These are phyloP conservation scores for Colletotrichum aenigma DNA, from an alignment of 2,329 filamentous ascomycete species.

Conservation along the genomic window DNA sequence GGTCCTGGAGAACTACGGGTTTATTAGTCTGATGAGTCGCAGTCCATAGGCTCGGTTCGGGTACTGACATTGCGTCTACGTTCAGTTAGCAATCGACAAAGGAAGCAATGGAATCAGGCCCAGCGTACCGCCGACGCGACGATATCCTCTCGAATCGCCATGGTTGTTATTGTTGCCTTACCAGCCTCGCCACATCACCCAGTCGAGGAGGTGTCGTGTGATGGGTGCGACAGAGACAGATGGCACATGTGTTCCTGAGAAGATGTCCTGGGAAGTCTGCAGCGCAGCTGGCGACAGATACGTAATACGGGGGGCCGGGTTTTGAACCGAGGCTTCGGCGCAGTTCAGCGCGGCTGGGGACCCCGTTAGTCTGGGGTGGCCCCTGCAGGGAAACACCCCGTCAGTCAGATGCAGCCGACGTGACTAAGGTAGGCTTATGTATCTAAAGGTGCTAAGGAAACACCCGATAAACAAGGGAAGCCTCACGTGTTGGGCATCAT, in stretches of 20 bases:
- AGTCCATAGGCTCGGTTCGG: not conserved
- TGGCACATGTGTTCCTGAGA: not conserved
- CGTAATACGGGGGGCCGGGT: slow-evolving; percentile 25
- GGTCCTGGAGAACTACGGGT: slow-evolving; percentile 83
- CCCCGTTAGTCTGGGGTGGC: not conserved
- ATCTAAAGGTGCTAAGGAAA: not conserved
- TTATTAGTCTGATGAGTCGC: not conserved
- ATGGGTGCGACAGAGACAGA: not conserved
- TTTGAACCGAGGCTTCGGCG: slow-evolving; percentile 28
- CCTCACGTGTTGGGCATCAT: slow-evolving; percentile 10
- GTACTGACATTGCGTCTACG: slow-evolving; percentile 47
- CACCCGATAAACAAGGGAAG: not conserved
- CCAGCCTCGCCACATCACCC: not conserved
- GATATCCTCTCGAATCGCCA: slow-evolving; percentile 93
- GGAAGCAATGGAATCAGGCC: not conserved
- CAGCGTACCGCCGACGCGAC: slow-evolving; percentile 77
- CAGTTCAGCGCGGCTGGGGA: slow-evolving; percentile 2
- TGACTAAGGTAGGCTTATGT: not conserved
- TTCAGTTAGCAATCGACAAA: not conserved
- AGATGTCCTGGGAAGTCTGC: too few species aligned
- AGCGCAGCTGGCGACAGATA: not conserved
- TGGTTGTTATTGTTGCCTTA: slow-evolving; percentile 39
- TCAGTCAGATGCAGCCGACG: not conserved
- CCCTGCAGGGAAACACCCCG: not conserved
- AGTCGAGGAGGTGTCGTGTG: not conserved